A percentile compares a stretch with the other conserved stretches of the same genome.
Evolutionary conservation across 768 basidiomycete species (phyloP).

Genomic region (Suillus subalutaceus): DNA sequence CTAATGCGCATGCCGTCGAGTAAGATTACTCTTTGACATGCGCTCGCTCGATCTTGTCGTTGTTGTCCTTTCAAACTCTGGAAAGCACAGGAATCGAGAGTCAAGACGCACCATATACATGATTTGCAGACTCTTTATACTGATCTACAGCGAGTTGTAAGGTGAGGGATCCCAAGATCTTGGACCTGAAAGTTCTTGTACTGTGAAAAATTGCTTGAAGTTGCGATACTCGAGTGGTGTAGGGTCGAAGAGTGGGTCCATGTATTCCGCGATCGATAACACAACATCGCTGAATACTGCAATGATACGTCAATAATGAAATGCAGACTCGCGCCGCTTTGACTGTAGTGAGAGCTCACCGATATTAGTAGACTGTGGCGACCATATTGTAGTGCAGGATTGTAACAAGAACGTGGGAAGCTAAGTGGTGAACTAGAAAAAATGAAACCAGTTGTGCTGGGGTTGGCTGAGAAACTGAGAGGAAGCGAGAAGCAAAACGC

Average conservation of each 20-base stretch:
- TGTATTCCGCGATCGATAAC: no score
- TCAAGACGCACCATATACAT: not conserved
- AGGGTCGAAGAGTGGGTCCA: no score
- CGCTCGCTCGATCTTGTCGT: no score
- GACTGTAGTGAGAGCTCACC: not conserved
- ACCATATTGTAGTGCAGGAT: not conserved
- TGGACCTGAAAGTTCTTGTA: not conserved
- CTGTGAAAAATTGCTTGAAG: not conserved
- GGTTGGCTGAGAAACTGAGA: not conserved
- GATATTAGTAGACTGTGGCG: no score
- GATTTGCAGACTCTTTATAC: not conserved
- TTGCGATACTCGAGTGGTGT: no score
- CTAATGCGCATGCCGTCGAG: no score
- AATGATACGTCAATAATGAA: slow-evolving; percentile 16
- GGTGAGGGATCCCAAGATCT: not conserved
- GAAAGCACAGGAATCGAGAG: not conserved
- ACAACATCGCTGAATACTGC: not conserved
- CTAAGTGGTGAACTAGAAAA: not conserved
- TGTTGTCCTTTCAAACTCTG: no score
- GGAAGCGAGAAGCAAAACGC: not conserved
- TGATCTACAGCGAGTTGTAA: not conserved
- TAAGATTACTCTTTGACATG: no score
- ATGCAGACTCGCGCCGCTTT: not conserved
- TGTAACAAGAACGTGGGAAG: not conserved
- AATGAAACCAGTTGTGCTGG: not conserved